These are phyloP conservation scores for Ophiobolus disseminans DNA, from an alignment of 2,329 filamentous ascomycete species.

Conservation along the genomic window DNA sequence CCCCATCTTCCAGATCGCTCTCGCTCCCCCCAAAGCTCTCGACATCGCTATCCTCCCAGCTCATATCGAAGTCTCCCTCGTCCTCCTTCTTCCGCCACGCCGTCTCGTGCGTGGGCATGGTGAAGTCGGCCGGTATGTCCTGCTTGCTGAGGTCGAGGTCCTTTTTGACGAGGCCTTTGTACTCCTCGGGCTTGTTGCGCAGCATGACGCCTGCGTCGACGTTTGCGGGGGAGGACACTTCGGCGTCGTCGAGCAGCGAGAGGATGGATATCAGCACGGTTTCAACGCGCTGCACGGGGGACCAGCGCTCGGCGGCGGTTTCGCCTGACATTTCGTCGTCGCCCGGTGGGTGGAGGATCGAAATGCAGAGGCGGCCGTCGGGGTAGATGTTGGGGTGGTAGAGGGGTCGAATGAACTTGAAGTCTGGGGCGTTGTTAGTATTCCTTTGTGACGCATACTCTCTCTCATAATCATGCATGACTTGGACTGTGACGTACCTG, in stretches of 20 bases:
- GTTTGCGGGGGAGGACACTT: constrained; percentile 92
- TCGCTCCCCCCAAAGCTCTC: constrained; percentile 80
- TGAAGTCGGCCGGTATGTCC: constrained; percentile 80
- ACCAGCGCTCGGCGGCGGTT: constrained; percentile 89
- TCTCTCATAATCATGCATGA: background rate
- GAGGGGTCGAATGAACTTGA: constrained; percentile 81
- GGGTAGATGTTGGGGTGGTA: constrained; percentile 94
- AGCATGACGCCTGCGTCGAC: constrained; percentile 90
- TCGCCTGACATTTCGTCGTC: constrained; percentile 94
- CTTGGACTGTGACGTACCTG: constrained; percentile 55
- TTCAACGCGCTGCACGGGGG: constrained; percentile 90
- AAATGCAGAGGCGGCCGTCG: constrained; percentile 92
- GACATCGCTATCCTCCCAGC: constrained; percentile 55
- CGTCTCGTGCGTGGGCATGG: constrained; percentile 77
- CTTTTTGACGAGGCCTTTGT: constrained; percentile 72
- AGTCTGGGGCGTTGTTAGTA: constrained; percentile 59
- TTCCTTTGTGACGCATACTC: background rate
- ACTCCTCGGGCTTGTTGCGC: constrained; percentile 73
- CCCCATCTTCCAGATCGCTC: constrained; percentile 59
- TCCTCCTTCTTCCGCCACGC: constrained; percentile 66
- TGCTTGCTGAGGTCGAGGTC: constrained; percentile 76
- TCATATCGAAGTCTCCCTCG: constrained; percentile 66
- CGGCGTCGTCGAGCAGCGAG: constrained; percentile 89
- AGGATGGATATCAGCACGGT: constrained; percentile 93
- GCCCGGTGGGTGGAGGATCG: constrained; percentile 90